Evolutionary conservation across 495 filamentous ascomycete genomes (phyloP).

Genomic region (Entonaema liquescens): DNA sequence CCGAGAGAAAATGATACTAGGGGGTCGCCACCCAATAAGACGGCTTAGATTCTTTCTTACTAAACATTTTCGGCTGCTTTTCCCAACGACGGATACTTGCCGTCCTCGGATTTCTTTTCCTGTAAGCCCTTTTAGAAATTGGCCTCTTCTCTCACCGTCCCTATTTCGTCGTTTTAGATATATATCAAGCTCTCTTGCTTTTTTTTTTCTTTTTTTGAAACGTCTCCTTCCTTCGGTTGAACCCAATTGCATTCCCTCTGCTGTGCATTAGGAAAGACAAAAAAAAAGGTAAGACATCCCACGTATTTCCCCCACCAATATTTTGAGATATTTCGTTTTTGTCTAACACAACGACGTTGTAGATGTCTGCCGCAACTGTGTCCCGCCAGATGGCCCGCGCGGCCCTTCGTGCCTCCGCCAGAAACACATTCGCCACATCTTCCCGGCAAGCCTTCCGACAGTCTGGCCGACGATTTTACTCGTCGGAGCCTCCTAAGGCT

Average conservation of each 20-base stretch:
- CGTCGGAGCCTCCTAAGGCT: constrained; percentile 70
- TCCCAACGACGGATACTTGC: constrained; percentile 11
- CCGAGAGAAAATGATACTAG: constrained; percentile 28
- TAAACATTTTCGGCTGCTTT: constrained; percentile 24
- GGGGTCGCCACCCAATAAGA: constrained; percentile 27
- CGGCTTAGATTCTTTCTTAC: constrained; percentile 29
- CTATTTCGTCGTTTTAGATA: constrained; percentile 14
- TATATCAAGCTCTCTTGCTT: constrained; percentile 20
- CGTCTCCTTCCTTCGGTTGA: constrained; percentile 17
- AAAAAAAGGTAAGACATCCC: constrained; percentile 38
- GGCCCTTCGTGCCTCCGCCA: constrained; percentile 63
- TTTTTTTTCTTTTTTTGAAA: constrained; percentile 14
- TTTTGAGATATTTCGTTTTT: constrained; percentile 27
- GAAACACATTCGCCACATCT: constrained; percentile 56
- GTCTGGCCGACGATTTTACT: constrained; percentile 76
- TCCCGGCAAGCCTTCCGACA: constrained; percentile 70
- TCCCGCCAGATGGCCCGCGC: constrained; percentile 65
- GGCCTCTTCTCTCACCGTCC: constrained; percentile 35
- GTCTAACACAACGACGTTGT: constrained; percentile 34
- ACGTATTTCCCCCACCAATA: constrained; percentile 22
- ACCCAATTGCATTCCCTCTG: constrained; percentile 31
- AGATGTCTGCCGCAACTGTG: constrained; percentile 58
- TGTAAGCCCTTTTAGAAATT: constrained; percentile 11
- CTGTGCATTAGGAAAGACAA: constrained; percentile 34
- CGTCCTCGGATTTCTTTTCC: constrained; percentile 37